Conservation (phyloP, 192 early-diverging fungal genomes). For the Borealophlyctis nickersoniae region DNA sequence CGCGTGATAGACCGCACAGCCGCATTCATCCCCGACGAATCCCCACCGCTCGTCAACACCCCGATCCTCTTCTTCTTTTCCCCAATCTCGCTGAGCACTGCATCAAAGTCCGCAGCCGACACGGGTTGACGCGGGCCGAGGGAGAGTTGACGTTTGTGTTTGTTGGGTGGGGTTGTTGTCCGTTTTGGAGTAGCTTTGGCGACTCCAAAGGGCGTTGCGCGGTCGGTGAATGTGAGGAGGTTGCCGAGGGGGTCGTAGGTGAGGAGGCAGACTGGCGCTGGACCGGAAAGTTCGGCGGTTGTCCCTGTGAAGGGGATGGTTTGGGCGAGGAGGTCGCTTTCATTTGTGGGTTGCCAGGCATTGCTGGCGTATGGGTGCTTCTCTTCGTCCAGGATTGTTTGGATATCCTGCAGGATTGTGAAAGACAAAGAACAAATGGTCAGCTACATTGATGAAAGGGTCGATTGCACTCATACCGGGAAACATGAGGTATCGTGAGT, state of each 20-base stretch:
- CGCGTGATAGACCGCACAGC: constrained; percentile 88
- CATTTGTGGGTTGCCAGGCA: constrained; percentile 31
- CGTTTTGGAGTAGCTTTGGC: constrained; percentile 31
- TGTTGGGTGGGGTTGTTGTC: constrained; percentile 1
- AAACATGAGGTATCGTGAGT: not conserved
- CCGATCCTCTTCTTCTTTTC: constrained; percentile 73
- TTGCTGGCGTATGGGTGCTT: constrained; percentile 23
- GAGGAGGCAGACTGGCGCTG: constrained; percentile 24
- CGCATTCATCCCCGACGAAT: constrained; percentile 97
- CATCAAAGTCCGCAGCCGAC: not conserved
- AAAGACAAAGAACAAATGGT: not conserved
- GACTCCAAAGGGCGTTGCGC: constrained; percentile 48
- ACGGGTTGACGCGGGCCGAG: not conserved
- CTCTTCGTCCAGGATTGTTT: constrained; percentile 15
- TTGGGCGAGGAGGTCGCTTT: not conserved
- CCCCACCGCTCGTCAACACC: constrained; percentile 91
- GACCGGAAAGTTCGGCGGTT: not conserved
- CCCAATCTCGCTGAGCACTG: not conserved
- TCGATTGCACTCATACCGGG: not conserved
- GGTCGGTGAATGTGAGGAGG: constrained; percentile 67
- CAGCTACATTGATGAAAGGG: not conserved
- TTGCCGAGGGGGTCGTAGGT: constrained; percentile 80
- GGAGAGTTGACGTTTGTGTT: constrained; percentile 3
- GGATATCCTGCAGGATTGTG: not conserved
- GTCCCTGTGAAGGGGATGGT: constrained; percentile 1